Percentiles rank a stretch among this genome's conserved stretches.
Conservation (phyloP, 2,329 filamentous ascomycete genomes). For the Calcarisporium arbuscula region DNA sequence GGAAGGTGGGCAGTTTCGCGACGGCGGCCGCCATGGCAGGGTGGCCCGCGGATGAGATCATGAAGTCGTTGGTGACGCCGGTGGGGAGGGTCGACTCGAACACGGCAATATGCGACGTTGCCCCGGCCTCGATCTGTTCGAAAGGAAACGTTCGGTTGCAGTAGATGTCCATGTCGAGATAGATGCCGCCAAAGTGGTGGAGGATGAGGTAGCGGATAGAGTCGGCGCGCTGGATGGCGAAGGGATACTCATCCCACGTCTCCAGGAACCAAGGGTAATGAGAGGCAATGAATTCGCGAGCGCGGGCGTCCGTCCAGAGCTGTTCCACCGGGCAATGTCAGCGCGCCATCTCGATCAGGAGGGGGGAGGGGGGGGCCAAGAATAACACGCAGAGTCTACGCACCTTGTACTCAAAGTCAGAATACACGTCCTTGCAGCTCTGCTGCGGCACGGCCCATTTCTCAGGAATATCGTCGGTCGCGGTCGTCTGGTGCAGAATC, state of each 20-base stretch:
- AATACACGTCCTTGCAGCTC: conserved; percentile 61
- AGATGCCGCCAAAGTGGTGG: conserved; percentile 65
- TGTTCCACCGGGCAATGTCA: conserved; percentile 21
- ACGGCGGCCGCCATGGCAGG: conserved; percentile 69
- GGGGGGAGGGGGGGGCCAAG: background rate
- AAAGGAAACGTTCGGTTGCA: conserved; percentile 23
- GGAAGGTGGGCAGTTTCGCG: conserved; percentile 53
- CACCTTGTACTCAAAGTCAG: conserved; percentile 69
- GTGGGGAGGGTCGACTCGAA: conserved; percentile 57
- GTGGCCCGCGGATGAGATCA: conserved; percentile 66
- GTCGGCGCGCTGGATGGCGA: conserved; percentile 67
- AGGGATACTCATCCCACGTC: conserved; percentile 63
- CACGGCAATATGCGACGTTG: conserved; percentile 16
- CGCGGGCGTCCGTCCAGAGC: conserved; percentile 66
- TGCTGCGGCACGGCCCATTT: conserved; percentile 61
- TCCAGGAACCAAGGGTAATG: conserved; percentile 68
- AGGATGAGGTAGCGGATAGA: conserved; percentile 70
- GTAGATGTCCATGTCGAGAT: conserved; percentile 50
- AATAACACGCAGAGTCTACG: conserved; percentile 12
- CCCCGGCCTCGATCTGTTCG: conserved; percentile 18
- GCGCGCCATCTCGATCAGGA: background rate
- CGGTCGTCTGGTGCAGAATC: conserved; percentile 71
- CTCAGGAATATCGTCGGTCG: conserved; percentile 60
- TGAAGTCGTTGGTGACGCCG: conserved; percentile 75
- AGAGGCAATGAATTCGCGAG: conserved; percentile 59